Percentiles rank a stretch among this genome's conserved stretches.
These are phyloP conservation scores for Carpinus viminea DNA, from an alignment of 306 rosid species.

Conservation along the genomic window DNA sequence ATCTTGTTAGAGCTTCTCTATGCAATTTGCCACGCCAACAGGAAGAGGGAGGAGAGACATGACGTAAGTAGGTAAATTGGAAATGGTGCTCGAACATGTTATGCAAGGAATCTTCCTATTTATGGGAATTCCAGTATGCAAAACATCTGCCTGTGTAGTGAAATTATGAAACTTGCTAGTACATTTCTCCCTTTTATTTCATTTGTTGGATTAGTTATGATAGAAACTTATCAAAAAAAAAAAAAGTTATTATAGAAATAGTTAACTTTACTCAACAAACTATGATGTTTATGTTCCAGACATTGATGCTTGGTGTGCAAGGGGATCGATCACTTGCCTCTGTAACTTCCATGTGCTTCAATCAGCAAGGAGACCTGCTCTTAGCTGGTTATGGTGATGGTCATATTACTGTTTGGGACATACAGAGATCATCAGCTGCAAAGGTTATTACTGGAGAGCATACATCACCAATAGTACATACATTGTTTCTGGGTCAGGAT, in stretches of 20 bases:
- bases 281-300: slow-evolving; percentile 49
- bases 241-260: not conserved
- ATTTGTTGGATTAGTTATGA: not conserved
- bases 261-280: slow-evolving; percentile 27
- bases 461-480: slow-evolving; percentile 85
- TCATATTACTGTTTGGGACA: slow-evolving; percentile 88
- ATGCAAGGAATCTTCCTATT: not conserved
- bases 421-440: slow-evolving; percentile 68
- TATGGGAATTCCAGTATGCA: not conserved
- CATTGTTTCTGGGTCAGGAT: slow-evolving; percentile 85
- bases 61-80: no score
- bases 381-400: slow-evolving; percentile 95
- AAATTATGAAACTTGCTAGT: not conserved
- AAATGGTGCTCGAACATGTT: not conserved
- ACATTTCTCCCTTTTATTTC: not conserved
- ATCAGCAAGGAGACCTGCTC: slow-evolving; percentile 94
- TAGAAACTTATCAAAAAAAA: no score
- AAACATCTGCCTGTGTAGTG: slow-evolving; percentile 3
- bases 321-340: slow-evolving; percentile 76
- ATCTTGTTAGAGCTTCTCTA: no score
- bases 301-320: slow-evolving; percentile 77
- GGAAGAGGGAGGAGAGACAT: no score
- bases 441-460: slow-evolving; percentile 88
- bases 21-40: no score
- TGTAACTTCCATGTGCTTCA: slow-evolving; percentile 89